A percentile compares a stretch with the other conserved stretches of the same genome.
Conservation (phyloP, 305 asterid species). For the Caryopteris hybrid region DNA sequence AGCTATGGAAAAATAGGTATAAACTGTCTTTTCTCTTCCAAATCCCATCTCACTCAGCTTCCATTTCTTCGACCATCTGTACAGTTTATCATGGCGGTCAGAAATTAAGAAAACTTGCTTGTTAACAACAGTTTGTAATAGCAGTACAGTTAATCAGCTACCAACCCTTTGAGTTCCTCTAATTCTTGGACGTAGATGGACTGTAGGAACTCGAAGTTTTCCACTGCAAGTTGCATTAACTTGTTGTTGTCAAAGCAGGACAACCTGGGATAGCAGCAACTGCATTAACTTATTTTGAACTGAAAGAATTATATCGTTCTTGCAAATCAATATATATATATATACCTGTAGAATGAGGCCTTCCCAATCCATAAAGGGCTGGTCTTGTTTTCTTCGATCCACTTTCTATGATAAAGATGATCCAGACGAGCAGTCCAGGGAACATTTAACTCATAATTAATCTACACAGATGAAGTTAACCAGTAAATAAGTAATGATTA, state of each 20-base stretch:
- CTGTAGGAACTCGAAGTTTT: slow-evolving; percentile 43
- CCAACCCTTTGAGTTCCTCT: slow-evolving; percentile 51
- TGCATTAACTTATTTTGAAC: background rate
- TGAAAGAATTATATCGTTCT: too few relatives aligned
- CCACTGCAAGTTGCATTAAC: slow-evolving; percentile 44
- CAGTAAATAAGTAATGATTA: too few relatives aligned
- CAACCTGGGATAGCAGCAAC: slow-evolving; percentile 22
- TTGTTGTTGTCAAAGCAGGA: slow-evolving; percentile 35
- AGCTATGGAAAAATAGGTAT: slow-evolving; percentile 43
- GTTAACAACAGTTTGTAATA: background rate
- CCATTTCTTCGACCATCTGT: slow-evolving; percentile 56
- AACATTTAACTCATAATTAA: slow-evolving; percentile 40
- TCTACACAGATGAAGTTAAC: slow-evolving; percentile 15
- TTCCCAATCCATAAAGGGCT: slow-evolving; percentile 33
- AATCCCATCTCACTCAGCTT: slow-evolving; percentile 57
- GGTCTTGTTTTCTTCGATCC: slow-evolving; percentile 49
- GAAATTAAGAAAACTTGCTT: too few relatives aligned
- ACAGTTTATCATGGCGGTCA: too few relatives aligned
- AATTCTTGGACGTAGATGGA: slow-evolving; percentile 39
- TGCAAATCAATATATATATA: too few relatives aligned
- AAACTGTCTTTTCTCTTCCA: slow-evolving; percentile 59
- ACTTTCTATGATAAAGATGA: slow-evolving; percentile 52
- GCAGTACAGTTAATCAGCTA: background rate
- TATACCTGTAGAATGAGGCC: slow-evolving; percentile 46
- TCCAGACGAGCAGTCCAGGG: slow-evolving; percentile 63